These are phyloP conservation scores for Phytophthora pluvialis DNA, from an alignment of 352 stramenopile genomes.

Conservation along the genomic window DNA sequence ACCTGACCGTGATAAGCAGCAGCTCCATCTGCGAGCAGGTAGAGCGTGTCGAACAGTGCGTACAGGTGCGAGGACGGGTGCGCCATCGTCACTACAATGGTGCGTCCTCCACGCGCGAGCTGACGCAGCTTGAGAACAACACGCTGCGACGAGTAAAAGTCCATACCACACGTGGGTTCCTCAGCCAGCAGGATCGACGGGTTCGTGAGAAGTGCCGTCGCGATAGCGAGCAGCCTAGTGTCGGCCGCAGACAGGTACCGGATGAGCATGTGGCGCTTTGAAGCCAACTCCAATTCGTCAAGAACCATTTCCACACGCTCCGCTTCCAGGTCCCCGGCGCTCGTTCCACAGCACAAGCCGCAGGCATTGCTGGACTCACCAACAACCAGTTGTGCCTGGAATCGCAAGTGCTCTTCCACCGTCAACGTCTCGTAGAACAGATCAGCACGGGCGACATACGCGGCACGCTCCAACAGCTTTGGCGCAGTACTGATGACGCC, in stretches of 20 bases:
- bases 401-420: conserved; percentile 42
- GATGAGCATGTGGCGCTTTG: conserved; percentile 38
- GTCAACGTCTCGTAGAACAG: conserved; percentile 47
- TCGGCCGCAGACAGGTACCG: conserved; percentile 45
- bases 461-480: conserved; percentile 16
- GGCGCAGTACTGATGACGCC: conserved; percentile 6
- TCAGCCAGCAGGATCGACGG: conserved; percentile 87
- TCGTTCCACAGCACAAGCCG: conserved; percentile 25
- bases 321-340: conserved; percentile 5
- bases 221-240: conserved; percentile 84
- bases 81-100: conserved; percentile 90
- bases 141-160: conserved; percentile 62
- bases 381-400: conserved; percentile 36
- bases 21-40: conserved; percentile 57
- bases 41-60: conserved; percentile 61
- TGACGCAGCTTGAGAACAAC: conserved; percentile 64
- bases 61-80: conserved; percentile 79
- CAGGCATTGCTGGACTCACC: conserved; percentile 9
- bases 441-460: conserved; percentile 30
- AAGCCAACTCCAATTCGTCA: conserved; percentile 36
- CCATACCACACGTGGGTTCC: conserved; percentile 76
- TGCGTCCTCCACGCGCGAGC: conserved; percentile 83
- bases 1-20: conserved; percentile 68
- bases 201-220: conserved; percentile 79
- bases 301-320: conserved; percentile 39